Base-by-base conservation (phyloP, 192 early-diverging fungal species). In the Coemansia sp. region DNA sequence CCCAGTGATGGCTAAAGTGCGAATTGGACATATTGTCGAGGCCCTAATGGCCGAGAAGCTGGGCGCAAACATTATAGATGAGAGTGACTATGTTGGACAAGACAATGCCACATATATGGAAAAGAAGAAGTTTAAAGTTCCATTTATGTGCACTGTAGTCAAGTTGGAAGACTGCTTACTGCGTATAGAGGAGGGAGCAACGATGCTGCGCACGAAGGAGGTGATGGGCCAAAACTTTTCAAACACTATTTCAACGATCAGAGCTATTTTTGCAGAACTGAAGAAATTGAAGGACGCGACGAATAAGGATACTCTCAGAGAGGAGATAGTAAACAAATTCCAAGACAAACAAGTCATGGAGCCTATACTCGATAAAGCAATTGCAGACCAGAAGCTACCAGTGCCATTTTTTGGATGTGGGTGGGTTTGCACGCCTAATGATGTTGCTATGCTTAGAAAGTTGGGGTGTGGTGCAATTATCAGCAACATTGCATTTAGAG, bases 151-250 rank as follows among this genome's bases (percentile, higher is more conserved):
- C 80, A 94, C 93, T 55, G 88, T 88, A 84, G 90, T 89, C 86
- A 96, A 96, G 85, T 82, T 97, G 20, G 92, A 93, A 68, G 94
- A 97, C 77, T 94, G 94, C 51, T 86, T 97, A 63, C 85, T 93
- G 63, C 88, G 95, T 63, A 93, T 96, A 76, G 86, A 87, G 68
- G 95, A 97, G 78, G 95, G 95, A 76, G 95, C 95, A 61, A 88
- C 93, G 65, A 94, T 97, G 93, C 93, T 97, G 85, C 89, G 95
- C 63, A 96, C 94, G 61, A 96, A 95, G 87, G 95, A 94, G 68
- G 93, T 94, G 85, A 91, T 92, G 38, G 93, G 93, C 31, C 10
- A 31, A 31, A 57, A 57, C 54, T 57, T 57, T 57, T 57, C 54
- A 8, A 10, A 57, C 29, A 57, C 54, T 15, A 0, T 57, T 16